phyloP scores from a whole-genome alignment of 2,329 filamentous ascomycete species.

The Aureobasidium lini region DNA sequence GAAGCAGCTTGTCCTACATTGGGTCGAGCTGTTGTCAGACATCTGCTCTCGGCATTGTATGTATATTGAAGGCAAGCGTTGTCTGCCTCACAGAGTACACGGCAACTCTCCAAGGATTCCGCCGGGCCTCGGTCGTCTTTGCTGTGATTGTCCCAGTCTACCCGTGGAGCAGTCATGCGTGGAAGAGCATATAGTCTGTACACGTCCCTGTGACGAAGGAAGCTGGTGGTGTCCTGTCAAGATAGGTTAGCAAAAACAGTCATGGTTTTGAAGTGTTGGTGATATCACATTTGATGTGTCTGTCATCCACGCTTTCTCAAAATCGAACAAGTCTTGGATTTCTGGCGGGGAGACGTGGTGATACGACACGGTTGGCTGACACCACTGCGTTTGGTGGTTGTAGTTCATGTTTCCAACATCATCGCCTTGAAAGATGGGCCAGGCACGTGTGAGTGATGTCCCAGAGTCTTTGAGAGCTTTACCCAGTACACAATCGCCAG shows the following conservation, averaged over 20 bases:
- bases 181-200: conserved; percentile 23
- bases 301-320: conserved; percentile 23
- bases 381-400: conserved; percentile 18
- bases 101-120: conserved; percentile 18
- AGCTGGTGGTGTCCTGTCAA: not conserved
- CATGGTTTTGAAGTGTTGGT: not conserved
- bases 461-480: conserved; percentile 22
- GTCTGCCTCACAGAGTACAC: conserved; percentile 19
- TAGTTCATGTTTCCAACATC: conserved; percentile 23
- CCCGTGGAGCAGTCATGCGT: conserved; percentile 16
- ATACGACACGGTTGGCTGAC: conserved; percentile 22
- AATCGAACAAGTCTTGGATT: conserved; percentile 21
- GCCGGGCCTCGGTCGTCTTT: conserved; percentile 15
- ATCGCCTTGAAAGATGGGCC: conserved; percentile 23
- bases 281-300: not conserved
- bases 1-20: not conserved
- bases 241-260: not conserved
- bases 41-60: not conserved
- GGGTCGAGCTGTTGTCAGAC: not conserved
- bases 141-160: conserved; percentile 23
- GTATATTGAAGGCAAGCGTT: conserved; percentile 23
- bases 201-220: conserved; percentile 21
- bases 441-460: conserved; percentile 18
- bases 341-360: conserved; percentile 20
- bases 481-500: conserved; percentile 24